A percentile compares a stretch with the other conserved stretches of the same genome.
Evolutionary conservation across 2,329 filamentous ascomycete genomes (phyloP).

Genomic region (Sphaerostilbella broomeana): DNA sequence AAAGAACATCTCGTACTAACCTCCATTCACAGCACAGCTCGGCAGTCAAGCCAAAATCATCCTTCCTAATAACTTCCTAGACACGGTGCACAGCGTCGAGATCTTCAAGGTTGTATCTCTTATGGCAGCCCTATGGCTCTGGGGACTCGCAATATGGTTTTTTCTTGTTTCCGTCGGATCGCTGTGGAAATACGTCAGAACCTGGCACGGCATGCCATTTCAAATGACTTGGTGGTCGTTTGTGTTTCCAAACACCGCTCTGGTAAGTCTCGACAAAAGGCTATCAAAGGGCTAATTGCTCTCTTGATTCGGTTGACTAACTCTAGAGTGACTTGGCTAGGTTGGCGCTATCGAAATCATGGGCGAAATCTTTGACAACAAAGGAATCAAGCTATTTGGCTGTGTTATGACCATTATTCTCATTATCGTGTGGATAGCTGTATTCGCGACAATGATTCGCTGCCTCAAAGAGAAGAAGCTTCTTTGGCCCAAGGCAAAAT

Average conservation of each 20-base stretch:
- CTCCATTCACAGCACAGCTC: slow-evolving; percentile 30
- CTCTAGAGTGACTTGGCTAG: too few species aligned
- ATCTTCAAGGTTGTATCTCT: slow-evolving; percentile 45
- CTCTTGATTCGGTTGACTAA: too few species aligned
- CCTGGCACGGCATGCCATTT: slow-evolving; percentile 58
- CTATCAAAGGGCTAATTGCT: neutral
- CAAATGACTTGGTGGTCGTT: slow-evolving; percentile 85
- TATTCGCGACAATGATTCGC: slow-evolving; percentile 63
- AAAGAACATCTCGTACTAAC: neutral
- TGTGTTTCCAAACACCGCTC: slow-evolving; percentile 72
- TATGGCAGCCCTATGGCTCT: slow-evolving; percentile 70
- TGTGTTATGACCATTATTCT: slow-evolving; percentile 61
- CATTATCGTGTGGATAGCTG: slow-evolving; percentile 60
- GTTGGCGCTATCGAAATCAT: slow-evolving; percentile 68
- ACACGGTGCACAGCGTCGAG: slow-evolving; percentile 34
- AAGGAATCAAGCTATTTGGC: slow-evolving; percentile 58
- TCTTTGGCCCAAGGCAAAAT: slow-evolving; percentile 56
- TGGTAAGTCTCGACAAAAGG: slow-evolving; percentile 41
- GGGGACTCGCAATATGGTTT: slow-evolving; percentile 79
- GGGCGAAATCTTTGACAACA: slow-evolving; percentile 52
- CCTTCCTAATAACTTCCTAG: slow-evolving; percentile 38
- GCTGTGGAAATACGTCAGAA: slow-evolving; percentile 58
- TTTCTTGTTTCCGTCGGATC: slow-evolving; percentile 74
- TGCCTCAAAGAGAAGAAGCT: slow-evolving; percentile 61
- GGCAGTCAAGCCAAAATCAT: slow-evolving; percentile 38